These are phyloP conservation scores for Tuber indicum DNA, from an alignment of 495 filamentous ascomycete species.

Conservation along the genomic window DNA sequence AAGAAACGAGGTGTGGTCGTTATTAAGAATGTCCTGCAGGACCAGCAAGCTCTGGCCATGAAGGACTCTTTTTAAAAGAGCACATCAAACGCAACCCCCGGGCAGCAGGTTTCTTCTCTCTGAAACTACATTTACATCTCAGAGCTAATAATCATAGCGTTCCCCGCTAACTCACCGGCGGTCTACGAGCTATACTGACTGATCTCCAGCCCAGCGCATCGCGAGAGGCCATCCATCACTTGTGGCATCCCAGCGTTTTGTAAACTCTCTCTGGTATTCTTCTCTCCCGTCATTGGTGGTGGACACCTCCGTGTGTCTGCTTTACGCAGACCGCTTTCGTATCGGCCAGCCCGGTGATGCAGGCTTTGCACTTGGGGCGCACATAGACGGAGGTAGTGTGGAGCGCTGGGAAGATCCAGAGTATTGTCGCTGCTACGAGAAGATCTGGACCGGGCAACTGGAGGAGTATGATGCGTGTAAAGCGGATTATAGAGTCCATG, in stretches of 20 bases:
- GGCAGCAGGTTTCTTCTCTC: constrained; percentile 46
- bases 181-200: constrained; percentile 93
- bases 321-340: constrained; percentile 75
- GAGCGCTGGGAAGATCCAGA: constrained; percentile 81
- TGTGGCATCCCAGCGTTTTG: constrained; percentile 59
- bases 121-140: background rate
- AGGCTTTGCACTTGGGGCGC: constrained; percentile 76
- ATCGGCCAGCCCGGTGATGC: constrained; percentile 70
- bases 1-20: constrained; percentile 58
- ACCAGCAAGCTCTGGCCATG: constrained; percentile 53
- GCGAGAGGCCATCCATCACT: constrained; percentile 68
- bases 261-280: constrained; percentile 71
- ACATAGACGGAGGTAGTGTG: constrained; percentile 75
- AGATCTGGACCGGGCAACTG: constrained; percentile 69
- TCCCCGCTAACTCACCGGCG: constrained; percentile 54
- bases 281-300: constrained; percentile 55
- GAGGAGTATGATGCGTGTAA: constrained; percentile 79
- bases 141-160: constrained; percentile 48
- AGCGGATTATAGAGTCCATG: constrained; percentile 58
- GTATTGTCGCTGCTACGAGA: constrained; percentile 67
- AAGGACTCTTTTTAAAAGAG: constrained; percentile 54
- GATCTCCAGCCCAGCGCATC: constrained; percentile 67
- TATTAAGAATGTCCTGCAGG: constrained; percentile 57
- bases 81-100: constrained; percentile 59
- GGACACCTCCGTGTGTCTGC: constrained; percentile 55